phyloP scores from a whole-genome alignment of 2,329 filamentous ascomycete genomes.

The Periconia digitata region DNA sequence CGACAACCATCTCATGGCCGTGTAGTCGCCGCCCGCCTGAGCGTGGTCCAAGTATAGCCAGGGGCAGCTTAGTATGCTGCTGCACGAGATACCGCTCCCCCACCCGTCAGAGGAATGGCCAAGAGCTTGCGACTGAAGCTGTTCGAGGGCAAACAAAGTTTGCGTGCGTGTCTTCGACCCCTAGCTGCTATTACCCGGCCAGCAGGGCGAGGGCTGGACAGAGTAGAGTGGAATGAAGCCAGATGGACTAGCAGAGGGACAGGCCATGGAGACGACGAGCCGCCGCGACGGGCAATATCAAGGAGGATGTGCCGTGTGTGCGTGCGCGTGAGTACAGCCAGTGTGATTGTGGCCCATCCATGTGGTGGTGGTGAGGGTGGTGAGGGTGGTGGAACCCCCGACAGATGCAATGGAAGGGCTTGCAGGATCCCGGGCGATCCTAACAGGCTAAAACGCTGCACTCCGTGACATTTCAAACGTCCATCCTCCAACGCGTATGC shows the following conservation, averaged over 20 bases:
- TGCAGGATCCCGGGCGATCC: background rate
- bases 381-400: constrained; percentile 6
- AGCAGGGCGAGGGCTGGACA: background rate
- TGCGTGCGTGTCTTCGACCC: constrained; percentile 7
- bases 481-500: constrained; percentile 3
- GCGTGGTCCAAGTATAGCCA: background rate
- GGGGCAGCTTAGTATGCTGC: background rate
- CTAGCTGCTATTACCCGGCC: background rate
- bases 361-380: background rate
- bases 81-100: constrained; percentile 2
- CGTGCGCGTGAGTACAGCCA: background rate
- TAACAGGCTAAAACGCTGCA: constrained; percentile 37
- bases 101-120: constrained; percentile 14
- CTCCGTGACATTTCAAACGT: constrained; percentile 24
- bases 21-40: background rate
- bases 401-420: background rate
- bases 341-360: too few relatives aligned
- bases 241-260: constrained; percentile 4
- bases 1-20: background rate
- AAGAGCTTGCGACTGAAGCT: constrained; percentile 42
- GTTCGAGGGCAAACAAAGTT: constrained; percentile 42
- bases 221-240: background rate
- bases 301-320: background rate
- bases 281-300: constrained; percentile 1
- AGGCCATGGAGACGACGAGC: constrained; percentile 3